A percentile compares a stretch with the other conserved stretches of the same genome.
Conservation (phyloP, 73 alveolate species). For the Durusdinium trenchii region DNA sequence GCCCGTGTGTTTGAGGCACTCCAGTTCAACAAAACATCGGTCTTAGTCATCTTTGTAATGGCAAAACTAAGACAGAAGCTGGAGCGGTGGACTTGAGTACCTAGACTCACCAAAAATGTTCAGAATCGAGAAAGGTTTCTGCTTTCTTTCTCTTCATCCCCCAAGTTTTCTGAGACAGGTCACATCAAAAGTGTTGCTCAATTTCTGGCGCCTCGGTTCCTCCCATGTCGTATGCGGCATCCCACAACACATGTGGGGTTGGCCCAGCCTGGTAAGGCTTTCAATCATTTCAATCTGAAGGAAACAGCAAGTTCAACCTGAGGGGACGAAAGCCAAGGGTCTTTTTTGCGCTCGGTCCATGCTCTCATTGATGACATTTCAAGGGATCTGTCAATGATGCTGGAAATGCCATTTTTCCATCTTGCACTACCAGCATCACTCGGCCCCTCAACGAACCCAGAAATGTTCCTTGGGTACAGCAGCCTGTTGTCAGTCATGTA, state of each 20-base stretch:
- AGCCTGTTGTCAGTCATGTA: background rate
- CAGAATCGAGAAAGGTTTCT: background rate
- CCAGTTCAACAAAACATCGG: background rate
- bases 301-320: too few relatives aligned
- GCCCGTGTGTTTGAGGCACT: background rate
- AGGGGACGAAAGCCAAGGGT: too few relatives aligned
- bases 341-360: too few relatives aligned
- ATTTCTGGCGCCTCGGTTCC: slow-evolving; percentile 55
- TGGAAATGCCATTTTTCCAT: too few relatives aligned
- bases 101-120: background rate
- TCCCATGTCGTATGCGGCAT: slow-evolving; percentile 90
- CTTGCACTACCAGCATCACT: too few relatives aligned
- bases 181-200: background rate
- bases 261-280: slow-evolving; percentile 42
- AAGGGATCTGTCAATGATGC: too few relatives aligned
- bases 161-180: too few relatives aligned
- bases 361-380: too few relatives aligned
- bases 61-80: background rate
- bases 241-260: slow-evolving; percentile 75
- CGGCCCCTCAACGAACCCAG: background rate
- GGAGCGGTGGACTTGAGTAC: slow-evolving; percentile 62
- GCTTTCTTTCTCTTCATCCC: background rate
- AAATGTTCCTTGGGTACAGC: background rate
- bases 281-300: too few relatives aligned
- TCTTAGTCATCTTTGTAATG: background rate